phyloP scores from a whole-genome alignment of 805 yeast species.

The Cyberlindnera subsufficiens region DNA sequence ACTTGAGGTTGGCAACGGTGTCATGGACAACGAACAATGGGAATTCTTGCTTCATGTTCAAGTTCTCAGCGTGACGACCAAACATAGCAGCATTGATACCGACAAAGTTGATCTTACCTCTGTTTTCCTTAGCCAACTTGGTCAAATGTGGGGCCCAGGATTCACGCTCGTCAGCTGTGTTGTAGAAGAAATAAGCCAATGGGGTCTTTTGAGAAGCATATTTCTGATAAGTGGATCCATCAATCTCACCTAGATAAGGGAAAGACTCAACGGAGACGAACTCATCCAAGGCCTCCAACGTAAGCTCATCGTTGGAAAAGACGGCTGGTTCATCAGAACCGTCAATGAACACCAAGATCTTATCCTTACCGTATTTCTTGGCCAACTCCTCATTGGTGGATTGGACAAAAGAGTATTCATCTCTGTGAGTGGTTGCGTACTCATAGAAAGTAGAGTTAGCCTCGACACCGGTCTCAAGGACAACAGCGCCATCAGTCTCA shows the following conservation, averaged over 20 bases:
- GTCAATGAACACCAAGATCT: slow-evolving; percentile 26
- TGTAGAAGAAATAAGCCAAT: slow-evolving; percentile 83
- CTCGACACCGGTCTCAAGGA: slow-evolving; percentile 47
- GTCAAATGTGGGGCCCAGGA: slow-evolving; percentile 45
- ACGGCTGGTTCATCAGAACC: slow-evolving; percentile 26
- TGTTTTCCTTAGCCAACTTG: slow-evolving; percentile 64
- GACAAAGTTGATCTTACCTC: slow-evolving; percentile 82
- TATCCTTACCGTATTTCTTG: slow-evolving; percentile 28
- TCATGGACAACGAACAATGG: slow-evolving; percentile 92
- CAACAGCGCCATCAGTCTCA: slow-evolving; percentile 43
- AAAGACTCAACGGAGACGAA: slow-evolving; percentile 51
- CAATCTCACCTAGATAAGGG: slow-evolving; percentile 85
- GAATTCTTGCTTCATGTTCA: slow-evolving; percentile 78
- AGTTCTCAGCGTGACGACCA: slow-evolving; percentile 82
- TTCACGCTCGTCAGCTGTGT: slow-evolving; percentile 57
- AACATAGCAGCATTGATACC: slow-evolving; percentile 76
- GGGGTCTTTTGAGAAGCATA: slow-evolving; percentile 75
- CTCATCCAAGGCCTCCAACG: slow-evolving; percentile 19
- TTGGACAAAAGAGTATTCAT: slow-evolving; percentile 56
- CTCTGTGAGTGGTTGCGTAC: slow-evolving; percentile 61
- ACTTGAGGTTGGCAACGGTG: slow-evolving; percentile 60
- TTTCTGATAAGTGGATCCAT: slow-evolving; percentile 66
- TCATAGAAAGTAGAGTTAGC: slow-evolving; percentile 52
- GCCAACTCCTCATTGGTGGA: slow-evolving; percentile 31
- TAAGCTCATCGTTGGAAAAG: slow-evolving; percentile 23